A percentile compares a stretch with the other conserved stretches of the same genome.
phyloP scores from a whole-genome alignment of 768 basidiomycete species.

The button mushroom (Agaricus bisporus) region DNA sequence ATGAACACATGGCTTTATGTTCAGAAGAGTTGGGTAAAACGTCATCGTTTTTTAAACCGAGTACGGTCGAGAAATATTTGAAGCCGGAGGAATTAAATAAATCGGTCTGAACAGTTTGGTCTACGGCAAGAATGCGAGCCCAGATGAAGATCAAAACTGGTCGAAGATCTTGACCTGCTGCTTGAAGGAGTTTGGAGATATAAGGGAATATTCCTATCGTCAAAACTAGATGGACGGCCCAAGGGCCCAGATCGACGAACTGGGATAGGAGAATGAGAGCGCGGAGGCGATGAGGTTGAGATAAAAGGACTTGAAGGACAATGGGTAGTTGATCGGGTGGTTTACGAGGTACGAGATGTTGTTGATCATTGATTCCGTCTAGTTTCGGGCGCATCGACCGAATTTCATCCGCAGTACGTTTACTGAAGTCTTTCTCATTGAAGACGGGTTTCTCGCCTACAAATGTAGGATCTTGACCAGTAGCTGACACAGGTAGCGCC shows the following conservation, averaged over 20 bases:
- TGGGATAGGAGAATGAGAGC: constrained; percentile 94
- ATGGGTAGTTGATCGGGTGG: constrained; percentile 98
- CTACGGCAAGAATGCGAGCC: constrained; percentile 97
- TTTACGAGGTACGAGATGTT: constrained; percentile 74
- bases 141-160: constrained; percentile 99
- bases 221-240: constrained; percentile 95
- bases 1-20: constrained; percentile 97
- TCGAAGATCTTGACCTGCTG: constrained; percentile 90
- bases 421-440: constrained; percentile 14
- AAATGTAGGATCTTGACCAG: background rate
- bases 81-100: constrained; percentile 79
- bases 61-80: constrained; percentile 79
- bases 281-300: constrained; percentile 91
- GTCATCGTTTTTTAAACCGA: constrained; percentile 62
- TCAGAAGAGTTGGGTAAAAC: constrained; percentile 90
- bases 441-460: background rate
- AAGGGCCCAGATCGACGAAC: constrained; percentile 97
- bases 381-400: constrained; percentile 22
- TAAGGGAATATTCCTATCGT: constrained; percentile 99
- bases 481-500: constrained; percentile 45
- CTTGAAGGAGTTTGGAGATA: constrained; percentile 92
- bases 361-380: constrained; percentile 10
- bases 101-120: constrained; percentile 86
- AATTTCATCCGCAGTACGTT: constrained; percentile 20
- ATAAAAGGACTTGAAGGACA: constrained; percentile 93